These are phyloP conservation scores for Thelonectria rubi DNA, from an alignment of 2,329 filamentous ascomycete genomes.

Conservation along the genomic window DNA sequence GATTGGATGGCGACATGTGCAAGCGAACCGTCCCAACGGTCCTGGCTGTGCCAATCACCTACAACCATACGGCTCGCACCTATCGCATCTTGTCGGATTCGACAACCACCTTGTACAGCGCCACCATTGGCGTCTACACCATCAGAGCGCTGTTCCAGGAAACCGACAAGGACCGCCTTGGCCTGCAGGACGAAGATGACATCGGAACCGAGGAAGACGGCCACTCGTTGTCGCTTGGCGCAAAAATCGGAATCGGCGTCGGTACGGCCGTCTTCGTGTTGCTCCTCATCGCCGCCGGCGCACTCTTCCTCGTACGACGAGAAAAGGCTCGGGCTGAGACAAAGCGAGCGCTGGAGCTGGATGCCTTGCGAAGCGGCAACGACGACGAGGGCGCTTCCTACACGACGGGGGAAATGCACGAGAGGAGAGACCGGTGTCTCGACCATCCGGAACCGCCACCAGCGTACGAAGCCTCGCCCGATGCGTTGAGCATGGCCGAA, in stretches of 20 bases:
- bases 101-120: conserved; percentile 50
- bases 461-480: conserved; percentile 43
- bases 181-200: conserved; percentile 47
- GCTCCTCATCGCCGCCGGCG: conserved; percentile 39
- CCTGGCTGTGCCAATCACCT: conserved; percentile 49
- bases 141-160: conserved; percentile 51
- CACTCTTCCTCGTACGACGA: conserved; percentile 42
- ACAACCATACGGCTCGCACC: conserved; percentile 47
- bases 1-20: conserved; percentile 46
- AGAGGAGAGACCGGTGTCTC: conserved; percentile 24
- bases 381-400: conserved; percentile 28
- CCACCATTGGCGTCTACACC: conserved; percentile 50
- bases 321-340: conserved; percentile 31
- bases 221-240: conserved; percentile 41
- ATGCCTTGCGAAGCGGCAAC: conserved; percentile 32
- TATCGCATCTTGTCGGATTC: conserved; percentile 48
- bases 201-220: conserved; percentile 34
- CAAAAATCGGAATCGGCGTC: conserved; percentile 49
- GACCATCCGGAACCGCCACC: conserved; percentile 43
- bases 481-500: conserved; percentile 36
- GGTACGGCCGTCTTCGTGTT: conserved; percentile 45
- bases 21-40: conserved; percentile 48
- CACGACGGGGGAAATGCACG: conserved; percentile 26
- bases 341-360: conserved; percentile 38
- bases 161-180: conserved; percentile 47